Base-by-base conservation (phyloP, 768 basidiomycete species). In the Calocybe gangraenosa region DNA sequence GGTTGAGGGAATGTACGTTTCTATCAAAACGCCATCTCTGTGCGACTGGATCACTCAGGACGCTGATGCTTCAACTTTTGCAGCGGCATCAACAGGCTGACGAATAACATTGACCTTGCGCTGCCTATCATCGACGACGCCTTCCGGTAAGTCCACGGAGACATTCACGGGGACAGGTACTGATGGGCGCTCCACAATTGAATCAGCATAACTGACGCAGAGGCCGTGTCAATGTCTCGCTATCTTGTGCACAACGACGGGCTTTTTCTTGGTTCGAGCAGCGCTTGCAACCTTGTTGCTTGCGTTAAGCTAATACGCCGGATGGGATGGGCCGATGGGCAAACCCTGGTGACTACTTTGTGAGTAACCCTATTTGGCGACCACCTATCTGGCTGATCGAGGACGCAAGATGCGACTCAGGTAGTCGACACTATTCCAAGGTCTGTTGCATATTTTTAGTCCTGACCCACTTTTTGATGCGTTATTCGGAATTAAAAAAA, bases 171-270 rank as follows among this genome's bases (percentile, higher is more conserved):
- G 17, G 18, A 23, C 38, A 14, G 30, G n/a, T 31, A 14, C 14
- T 38, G 33, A 37, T 43, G n/a, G 25, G 14, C 30, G 17, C 15
- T 33, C 18, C 17, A 7, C 36, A 7, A 11, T 19, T 9, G 25
- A 23, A 7, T n/a, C 59, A 94, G 94, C 47, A 82, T 97, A 61
- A 85, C 88, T 2, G 96, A 98, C 53, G 82, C 77, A 1, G 95
- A 99, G 65, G 95, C 95, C 0, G 91, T 98, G 37, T 81, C 87
- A 7, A 98, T 98, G 95, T 87, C 93, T 1, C 82, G 94, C 8
- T 92, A 92, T 60, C 77, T 99, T 15, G 92, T 96, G 3, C 71
- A 84, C 40, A 72, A 89, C 44, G 95, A 98, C 53, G 96, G 96
- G 0, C 70, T 99, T 20, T 98, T 94, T 67, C 72, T 98, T 21